phyloP scores from a whole-genome alignment of 2,329 filamentous ascomycete species.

The Davidsoniella neocaledoniae region DNA sequence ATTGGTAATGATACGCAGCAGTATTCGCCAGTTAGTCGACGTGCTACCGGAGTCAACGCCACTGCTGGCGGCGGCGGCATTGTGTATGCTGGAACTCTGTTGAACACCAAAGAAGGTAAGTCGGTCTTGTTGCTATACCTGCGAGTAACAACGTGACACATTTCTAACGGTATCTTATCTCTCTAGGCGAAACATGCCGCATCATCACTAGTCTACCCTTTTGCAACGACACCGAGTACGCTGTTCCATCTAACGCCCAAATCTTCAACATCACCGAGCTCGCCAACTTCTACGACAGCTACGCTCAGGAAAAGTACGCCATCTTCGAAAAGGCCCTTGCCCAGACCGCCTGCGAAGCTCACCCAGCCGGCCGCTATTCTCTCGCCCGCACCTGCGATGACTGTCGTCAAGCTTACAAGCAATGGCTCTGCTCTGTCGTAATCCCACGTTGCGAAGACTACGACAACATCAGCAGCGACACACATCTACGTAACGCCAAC shows the following conservation, averaged over 20 bases:
- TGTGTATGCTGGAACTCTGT: conserved; percentile 56
- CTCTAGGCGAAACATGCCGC: conserved; percentile 59
- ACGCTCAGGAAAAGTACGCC: conserved; percentile 50
- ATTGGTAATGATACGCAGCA: conserved; percentile 27
- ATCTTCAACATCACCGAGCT: conserved; percentile 45
- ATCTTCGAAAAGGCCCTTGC: conserved; percentile 70
- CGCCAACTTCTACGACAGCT: conserved; percentile 58
- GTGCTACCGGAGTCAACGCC: neutral
- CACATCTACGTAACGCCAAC: conserved; percentile 48
- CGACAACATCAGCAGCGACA: conserved; percentile 30
- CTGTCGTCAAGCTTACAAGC: conserved; percentile 69
- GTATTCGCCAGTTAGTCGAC: conserved; percentile 13
- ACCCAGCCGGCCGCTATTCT: conserved; percentile 59
- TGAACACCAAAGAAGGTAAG: conserved; percentile 62
- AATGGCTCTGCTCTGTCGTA: conserved; percentile 85
- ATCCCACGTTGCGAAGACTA: conserved; percentile 90
- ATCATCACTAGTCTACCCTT: conserved; percentile 77
- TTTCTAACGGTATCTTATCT: neutral
- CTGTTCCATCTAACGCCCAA: conserved; percentile 64
- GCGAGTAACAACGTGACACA: too few species aligned
- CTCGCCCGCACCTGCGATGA: conserved; percentile 59
- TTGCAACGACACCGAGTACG: conserved; percentile 76
- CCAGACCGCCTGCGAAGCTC: conserved; percentile 73
- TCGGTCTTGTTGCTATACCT: conserved; percentile 6
- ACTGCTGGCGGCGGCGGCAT: conserved; percentile 52